Base-by-base conservation (phyloP, 495 filamentous ascomycete species). In the Penicillium verhagenii region DNA sequence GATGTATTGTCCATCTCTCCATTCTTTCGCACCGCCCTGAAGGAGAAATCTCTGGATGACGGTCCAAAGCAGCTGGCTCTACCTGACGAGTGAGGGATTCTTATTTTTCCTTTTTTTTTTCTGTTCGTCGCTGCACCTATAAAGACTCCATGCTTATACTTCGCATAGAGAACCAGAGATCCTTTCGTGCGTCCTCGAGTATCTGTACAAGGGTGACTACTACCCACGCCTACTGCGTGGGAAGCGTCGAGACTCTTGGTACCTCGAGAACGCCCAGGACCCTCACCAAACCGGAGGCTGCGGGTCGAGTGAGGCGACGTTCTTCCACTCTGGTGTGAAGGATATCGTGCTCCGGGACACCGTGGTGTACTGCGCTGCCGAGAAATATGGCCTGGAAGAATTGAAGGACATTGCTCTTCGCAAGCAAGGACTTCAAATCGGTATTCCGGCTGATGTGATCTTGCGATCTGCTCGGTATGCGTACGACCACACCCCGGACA, bases 401-500 rank as follows among this genome's bases (percentile, higher is more conserved):
- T 82, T 97, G 70, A 92, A 96, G 79, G 80, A 82, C 59, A 81
- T 97, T 68, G 84, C 91, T 68, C 83, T 97, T 58, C 85, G 89
- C 70, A 97, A 97, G 80, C 92, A 96, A 72, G 91, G 92, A 50
- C 81, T 96, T 71, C 91, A 92, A 74, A 81, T 72, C 58, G 91
- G 90, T 50, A 91, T 96, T 66, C 83, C 91, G 59, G 86, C 91
- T 69, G 86, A 84, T 69, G 90, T 89, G 58, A 92, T 97, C 72
- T 82, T 97, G 69, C 83, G 87, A 69, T 91, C 87, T 68, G 91
- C 91, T 57, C 89, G 91, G 64, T 97, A 91, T 75, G 90, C 91
- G 67, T 96, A 97, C 73, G 91, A 88, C 68, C 85, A 96, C 82
- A 96, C 92, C 51, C 91, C 91, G 59, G 89, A 96, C 77, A 86